Evolutionary conservation across 169 alveolate genomes (phyloP).

Genomic region (Cryptosporidium felis): DNA sequence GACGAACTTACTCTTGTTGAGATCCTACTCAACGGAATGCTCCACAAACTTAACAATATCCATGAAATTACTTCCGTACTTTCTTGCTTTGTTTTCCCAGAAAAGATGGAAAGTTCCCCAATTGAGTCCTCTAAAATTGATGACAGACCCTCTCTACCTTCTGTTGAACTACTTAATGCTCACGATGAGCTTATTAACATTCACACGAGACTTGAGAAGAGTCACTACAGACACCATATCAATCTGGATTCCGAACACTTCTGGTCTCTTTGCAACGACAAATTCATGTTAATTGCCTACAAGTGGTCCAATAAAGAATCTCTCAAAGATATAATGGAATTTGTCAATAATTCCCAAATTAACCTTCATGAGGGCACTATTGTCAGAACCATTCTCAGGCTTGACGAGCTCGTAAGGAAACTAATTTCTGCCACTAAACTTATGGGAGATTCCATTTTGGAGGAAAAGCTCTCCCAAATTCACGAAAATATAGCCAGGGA

Average conservation of each 20-base stretch:
- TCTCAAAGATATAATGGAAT: conserved; percentile 70
- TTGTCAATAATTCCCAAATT: conserved; percentile 19
- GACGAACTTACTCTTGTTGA: conserved; percentile 87
- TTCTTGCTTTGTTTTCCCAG: conserved; percentile 63
- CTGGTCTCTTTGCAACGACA: conserved; percentile 74
- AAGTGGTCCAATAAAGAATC: conserved; percentile 69
- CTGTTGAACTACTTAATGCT: conserved; percentile 80
- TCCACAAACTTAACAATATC: conserved; percentile 31
- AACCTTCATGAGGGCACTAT: conserved; percentile 91
- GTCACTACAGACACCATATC: conserved; percentile 72
- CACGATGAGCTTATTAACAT: conserved; percentile 76
- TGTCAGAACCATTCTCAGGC: conserved; percentile 88
- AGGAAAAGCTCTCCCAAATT: conserved; percentile 82
- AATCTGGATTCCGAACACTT: conserved; percentile 76
- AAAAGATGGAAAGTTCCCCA: conserved; percentile 6
- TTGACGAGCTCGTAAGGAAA: conserved; percentile 87
- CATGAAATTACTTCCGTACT: conserved; percentile 31
- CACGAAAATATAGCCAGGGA: conserved; percentile 88
- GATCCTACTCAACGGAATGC: conserved; percentile 73
- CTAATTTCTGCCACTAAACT: conserved; percentile 85
- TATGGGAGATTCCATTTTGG: conserved; percentile 87
- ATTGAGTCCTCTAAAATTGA: not conserved
- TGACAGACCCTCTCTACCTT: conserved; percentile 76
- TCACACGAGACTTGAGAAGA: conserved; percentile 74
- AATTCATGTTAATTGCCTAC: conserved; percentile 61